Evolutionary conservation across 345 rosid species (phyloP), one percentile per base, ranked within the genome.

Genomic region (Populus simonii): DNA sequence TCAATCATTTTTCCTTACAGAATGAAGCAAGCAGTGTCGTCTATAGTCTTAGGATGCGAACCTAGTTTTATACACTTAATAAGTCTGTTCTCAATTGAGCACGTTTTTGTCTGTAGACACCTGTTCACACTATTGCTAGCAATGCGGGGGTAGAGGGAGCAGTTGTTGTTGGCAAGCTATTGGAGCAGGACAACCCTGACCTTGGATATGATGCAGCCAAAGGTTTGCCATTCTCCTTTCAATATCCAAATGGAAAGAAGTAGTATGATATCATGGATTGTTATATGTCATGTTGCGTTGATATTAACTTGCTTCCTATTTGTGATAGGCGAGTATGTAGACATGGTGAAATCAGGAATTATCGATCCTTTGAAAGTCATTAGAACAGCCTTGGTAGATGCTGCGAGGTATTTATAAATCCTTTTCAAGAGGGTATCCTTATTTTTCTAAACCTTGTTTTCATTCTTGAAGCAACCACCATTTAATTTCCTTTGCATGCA

Each of bases 361-460:
- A 89, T 96, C 8, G 98, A 96, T 71, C 98, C 98, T 17, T 72
- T 96, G 86, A 96, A 96, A 85, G 96, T 96, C 47, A 96, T 96
- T 76, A 90, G 96, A 86, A 96, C 97, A n/a, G 94, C 98, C 53
- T 85, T 95, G 88, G 91, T 90, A 61, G 98, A 95, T 84, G 97
- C 98, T 65, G 98, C 99, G n/a, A 94, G 97, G 97, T 90, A 82
- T 79, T 77, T 7, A 18, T 5, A 69, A 36, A 33, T 31, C 47
- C 65, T 5, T 31, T 23, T 16, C 23, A 61, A 31, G 2, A 73
- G 16, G 66, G 9, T 49, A 18, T 15, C 18, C 61, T 16, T 8
- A 23, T 22, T 2, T 57, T 76, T 47, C 20, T 11, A 25, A 35
- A 67, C 10, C 36, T 41, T 17, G 47, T 17, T 66, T 6, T 63